Evolutionary conservation across 768 basidiomycete genomes (phyloP).

Genomic region (Collybia sp.): DNA sequence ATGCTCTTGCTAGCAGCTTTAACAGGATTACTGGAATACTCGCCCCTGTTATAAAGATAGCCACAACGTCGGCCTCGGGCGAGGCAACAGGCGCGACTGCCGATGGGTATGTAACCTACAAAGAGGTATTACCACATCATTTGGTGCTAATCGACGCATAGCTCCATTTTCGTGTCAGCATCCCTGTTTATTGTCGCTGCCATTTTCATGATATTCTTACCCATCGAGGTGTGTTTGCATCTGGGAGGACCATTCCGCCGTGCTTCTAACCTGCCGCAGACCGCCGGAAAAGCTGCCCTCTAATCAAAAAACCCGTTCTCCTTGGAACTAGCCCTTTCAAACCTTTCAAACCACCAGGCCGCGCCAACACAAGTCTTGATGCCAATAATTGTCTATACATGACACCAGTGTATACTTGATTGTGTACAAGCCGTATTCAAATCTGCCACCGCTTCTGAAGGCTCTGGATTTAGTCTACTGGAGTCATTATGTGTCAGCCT

Average conservation of each 20-base stretch:
- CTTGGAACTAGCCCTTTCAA: no score
- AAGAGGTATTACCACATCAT: neutral
- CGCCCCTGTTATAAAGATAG: constrained; percentile 45
- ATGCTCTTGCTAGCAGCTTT: constrained; percentile 42
- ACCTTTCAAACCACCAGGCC: no score
- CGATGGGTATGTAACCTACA: constrained; percentile 24
- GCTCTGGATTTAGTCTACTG: no score
- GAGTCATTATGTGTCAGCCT: no score
- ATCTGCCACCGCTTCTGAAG: no score
- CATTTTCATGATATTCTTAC: constrained; percentile 34
- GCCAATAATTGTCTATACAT: no score
- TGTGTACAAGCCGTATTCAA: no score
- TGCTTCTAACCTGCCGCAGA: constrained; percentile 10
- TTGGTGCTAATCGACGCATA: constrained; percentile 8
- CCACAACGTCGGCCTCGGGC: constrained; percentile 29
- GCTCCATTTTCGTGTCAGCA: constrained; percentile 46
- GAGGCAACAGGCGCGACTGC: constrained; percentile 21
- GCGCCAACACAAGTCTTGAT: no score
- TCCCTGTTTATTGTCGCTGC: constrained; percentile 38
- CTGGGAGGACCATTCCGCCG: neutral
- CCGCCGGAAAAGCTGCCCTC: constrained; percentile 29
- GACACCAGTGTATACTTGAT: no score
- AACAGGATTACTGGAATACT: constrained; percentile 45
- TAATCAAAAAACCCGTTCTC: constrained; percentile 6
- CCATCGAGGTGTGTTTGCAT: constrained; percentile 36